Conservation (phyloP, 2,329 filamentous ascomycete species). For the Aspergillus alliaceus region DNA sequence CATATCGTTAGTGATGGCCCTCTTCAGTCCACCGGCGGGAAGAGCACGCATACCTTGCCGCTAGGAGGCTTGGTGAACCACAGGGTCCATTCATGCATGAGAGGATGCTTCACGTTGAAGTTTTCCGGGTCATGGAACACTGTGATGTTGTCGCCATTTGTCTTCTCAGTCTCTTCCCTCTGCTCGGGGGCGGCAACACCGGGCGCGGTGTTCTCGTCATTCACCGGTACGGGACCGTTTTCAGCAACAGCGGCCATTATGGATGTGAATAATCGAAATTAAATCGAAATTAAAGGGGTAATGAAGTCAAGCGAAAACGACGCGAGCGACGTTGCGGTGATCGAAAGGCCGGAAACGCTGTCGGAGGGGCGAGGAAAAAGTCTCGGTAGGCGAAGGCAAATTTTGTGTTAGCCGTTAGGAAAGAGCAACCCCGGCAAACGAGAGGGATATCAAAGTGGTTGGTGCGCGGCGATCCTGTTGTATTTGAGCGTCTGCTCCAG, state of each 20-base stretch:
- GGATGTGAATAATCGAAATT: constrained; percentile 10
- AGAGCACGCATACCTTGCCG: constrained; percentile 70
- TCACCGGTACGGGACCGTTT: constrained; percentile 35
- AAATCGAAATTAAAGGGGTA: not conserved
- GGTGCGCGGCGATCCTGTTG: constrained; percentile 8
- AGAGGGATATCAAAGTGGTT: constrained; percentile 11
- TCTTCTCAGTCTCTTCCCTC: constrained; percentile 32
- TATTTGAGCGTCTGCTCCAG: constrained; percentile 36
- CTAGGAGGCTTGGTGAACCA: constrained; percentile 99
- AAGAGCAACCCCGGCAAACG: constrained; percentile 25
- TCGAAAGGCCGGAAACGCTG: constrained; percentile 6
- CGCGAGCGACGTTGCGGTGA: constrained; percentile 6
- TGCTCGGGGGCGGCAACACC: constrained; percentile 49
- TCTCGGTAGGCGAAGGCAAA: constrained; percentile 22
- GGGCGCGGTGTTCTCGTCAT: constrained; percentile 58
- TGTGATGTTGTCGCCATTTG: constrained; percentile 68
- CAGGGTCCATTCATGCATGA: constrained; percentile 96
- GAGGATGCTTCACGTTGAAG: constrained; percentile 98
- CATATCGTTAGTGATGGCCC: constrained; percentile 8
- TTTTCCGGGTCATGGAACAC: constrained; percentile 98
- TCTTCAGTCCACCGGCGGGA: not conserved
- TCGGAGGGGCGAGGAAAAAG: constrained; percentile 15
- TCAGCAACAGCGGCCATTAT: constrained; percentile 41
- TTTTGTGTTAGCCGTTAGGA: constrained; percentile 23
- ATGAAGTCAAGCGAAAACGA: not conserved